Percentiles rank a stretch among this genome's conserved stretches.
These are phyloP conservation scores for Gracilaria caudata DNA, from an alignment of 23 red algal genomes.

Conservation along the genomic window DNA sequence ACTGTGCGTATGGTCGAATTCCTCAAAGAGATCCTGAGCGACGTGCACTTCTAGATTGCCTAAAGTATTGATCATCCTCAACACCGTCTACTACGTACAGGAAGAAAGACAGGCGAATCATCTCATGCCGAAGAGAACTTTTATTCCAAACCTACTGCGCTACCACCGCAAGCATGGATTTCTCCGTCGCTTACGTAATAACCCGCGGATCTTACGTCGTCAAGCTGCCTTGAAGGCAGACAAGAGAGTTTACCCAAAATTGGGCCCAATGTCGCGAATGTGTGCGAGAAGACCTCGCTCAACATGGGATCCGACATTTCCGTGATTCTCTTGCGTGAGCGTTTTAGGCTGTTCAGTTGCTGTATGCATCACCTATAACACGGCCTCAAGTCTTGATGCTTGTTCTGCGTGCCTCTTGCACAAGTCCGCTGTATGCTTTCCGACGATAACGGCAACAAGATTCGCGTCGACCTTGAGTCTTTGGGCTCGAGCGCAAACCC, in stretches of 20 bases:
- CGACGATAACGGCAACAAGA: constrained; percentile 36
- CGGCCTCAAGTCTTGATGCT: constrained; percentile 16
- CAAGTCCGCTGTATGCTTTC: constrained; percentile 34
- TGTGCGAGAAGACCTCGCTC: constrained; percentile 48
- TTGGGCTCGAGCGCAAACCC: constrained; percentile 51
- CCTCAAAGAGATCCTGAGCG: too few relatives aligned
- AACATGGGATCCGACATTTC: constrained; percentile 60
- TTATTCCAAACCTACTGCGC: constrained; percentile 76
- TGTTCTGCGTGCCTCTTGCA: constrained; percentile 17
- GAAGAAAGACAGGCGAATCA: background rate
- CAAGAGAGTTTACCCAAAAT: constrained; percentile 50
- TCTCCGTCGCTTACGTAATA: constrained; percentile 62
- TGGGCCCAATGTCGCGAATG: constrained; percentile 51
- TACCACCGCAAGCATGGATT: constrained; percentile 86
- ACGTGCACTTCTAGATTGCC: too few relatives aligned
- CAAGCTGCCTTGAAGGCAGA: constrained; percentile 42
- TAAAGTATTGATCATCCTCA: background rate
- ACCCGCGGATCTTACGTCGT: constrained; percentile 54
- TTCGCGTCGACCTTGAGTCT: constrained; percentile 37
- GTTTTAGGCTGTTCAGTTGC: background rate
- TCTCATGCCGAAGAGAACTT: constrained; percentile 86
- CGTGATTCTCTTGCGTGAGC: constrained; percentile 1
- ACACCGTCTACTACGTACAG: background rate
- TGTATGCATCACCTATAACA: background rate
- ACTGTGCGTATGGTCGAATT: too few relatives aligned